Conservation (phyloP, 192 early-diverging fungal species). For the Podila epigama region DNA sequence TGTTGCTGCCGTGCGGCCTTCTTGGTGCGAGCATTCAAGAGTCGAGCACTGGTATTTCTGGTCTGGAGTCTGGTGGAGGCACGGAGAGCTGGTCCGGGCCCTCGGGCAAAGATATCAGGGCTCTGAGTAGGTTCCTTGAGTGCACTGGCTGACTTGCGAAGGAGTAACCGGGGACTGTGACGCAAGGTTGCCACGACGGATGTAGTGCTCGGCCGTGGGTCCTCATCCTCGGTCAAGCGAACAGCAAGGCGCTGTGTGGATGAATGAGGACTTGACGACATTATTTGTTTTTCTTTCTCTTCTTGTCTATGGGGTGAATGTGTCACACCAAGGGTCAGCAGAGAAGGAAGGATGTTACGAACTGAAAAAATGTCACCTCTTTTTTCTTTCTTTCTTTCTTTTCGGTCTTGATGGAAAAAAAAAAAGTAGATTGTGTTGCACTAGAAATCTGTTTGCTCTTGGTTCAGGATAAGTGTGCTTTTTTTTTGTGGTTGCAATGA, state of each 20-base stretch:
- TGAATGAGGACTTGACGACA: neutral
- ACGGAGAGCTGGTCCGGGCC: slow-evolving; percentile 38
- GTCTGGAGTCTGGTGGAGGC: slow-evolving; percentile 42
- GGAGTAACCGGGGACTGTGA: slow-evolving; percentile 43
- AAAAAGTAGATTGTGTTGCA: too few relatives aligned
- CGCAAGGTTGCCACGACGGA: slow-evolving; percentile 42
- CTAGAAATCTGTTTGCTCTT: too few relatives aligned
- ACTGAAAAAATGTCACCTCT: too few relatives aligned
- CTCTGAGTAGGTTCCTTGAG: slow-evolving; percentile 48
- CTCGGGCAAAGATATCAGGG: slow-evolving; percentile 50
- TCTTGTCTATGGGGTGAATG: too few relatives aligned
- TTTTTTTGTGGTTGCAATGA: too few relatives aligned
- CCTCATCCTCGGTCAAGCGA: slow-evolving; percentile 13
- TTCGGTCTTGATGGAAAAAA: too few relatives aligned
- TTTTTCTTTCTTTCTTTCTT: too few relatives aligned
- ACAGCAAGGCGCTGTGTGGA: neutral
- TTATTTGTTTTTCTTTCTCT: too few relatives aligned
- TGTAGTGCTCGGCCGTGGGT: slow-evolving; percentile 34
- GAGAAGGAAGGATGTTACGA: too few relatives aligned
- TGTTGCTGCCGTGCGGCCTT: slow-evolving; percentile 39
- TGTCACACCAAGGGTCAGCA: too few relatives aligned
- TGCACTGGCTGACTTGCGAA: slow-evolving; percentile 48
- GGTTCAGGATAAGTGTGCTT: too few relatives aligned
- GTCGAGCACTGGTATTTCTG: slow-evolving; percentile 32
- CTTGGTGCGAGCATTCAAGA: slow-evolving; percentile 25